Evolutionary conservation across 2,329 filamentous ascomycete species (phyloP).

Genomic region (Drechslerella coelobrocha): DNA sequence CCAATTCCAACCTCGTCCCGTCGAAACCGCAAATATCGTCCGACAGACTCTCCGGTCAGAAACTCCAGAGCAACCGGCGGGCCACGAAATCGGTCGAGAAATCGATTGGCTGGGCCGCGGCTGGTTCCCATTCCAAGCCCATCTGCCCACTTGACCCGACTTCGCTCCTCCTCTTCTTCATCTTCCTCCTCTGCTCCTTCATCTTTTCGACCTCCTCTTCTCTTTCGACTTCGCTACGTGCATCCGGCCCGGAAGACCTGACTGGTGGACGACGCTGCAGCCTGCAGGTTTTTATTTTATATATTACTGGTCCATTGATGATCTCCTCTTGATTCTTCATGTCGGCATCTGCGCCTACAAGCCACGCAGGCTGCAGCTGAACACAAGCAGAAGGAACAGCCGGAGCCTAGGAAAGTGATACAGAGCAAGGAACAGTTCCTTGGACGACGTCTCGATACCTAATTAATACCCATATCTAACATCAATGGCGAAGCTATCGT

Average conservation of each 20-base stretch:
- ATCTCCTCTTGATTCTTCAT: conserved; percentile 10
- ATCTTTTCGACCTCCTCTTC: not conserved
- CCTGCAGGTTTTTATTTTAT: not conserved
- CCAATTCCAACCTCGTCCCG: conserved; percentile 42
- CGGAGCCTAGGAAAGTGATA: conserved; percentile 8
- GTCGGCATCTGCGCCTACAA: conserved; percentile 23
- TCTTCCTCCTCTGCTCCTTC: not conserved
- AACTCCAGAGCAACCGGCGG: not conserved
- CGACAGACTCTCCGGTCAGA: not conserved
- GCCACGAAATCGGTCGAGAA: not conserved
- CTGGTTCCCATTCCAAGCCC: conserved; percentile 13
- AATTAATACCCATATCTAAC: conserved; percentile 3
- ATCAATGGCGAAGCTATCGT: conserved; percentile 1
- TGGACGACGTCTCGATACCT: conserved; percentile 14
- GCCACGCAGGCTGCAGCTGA: conserved; percentile 24
- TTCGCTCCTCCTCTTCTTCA: not conserved
- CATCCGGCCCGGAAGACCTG: no score
- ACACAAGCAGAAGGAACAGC: conserved; percentile 31
- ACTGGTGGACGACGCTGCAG: not conserved
- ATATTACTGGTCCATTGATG: not conserved
- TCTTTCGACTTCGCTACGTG: no score
- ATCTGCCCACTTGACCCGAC: conserved; percentile 3
- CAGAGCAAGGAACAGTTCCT: conserved; percentile 9
- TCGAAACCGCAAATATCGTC: not conserved
- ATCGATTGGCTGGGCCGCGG: conserved; percentile 31